These are phyloP conservation scores for Hirsutella rhossiliensis DNA, from an alignment of 2,329 filamentous ascomycete species.

Conservation along the genomic window DNA sequence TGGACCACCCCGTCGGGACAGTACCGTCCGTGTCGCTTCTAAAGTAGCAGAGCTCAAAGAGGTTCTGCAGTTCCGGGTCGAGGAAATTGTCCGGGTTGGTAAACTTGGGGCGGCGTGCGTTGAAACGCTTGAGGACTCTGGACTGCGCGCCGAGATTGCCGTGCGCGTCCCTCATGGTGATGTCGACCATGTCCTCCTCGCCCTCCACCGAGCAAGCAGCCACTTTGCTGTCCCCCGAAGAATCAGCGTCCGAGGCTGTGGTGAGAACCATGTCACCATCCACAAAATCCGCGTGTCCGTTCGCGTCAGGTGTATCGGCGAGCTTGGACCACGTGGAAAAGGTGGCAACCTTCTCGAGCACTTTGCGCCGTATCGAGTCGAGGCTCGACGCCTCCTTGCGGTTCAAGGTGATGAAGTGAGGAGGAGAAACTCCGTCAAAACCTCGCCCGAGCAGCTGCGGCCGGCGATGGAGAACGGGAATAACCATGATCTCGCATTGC, in stretches of 20 bases:
- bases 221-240: conserved; percentile 57
- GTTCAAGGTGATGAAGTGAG: conserved; percentile 64
- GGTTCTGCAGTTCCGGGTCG: conserved; percentile 47
- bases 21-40: conserved; percentile 36
- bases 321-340: conserved; percentile 63
- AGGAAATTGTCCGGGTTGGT: conserved; percentile 44
- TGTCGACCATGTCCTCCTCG: conserved; percentile 83
- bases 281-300: conserved; percentile 35
- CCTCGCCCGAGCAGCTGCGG: conserved; percentile 17
- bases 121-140: conserved; percentile 33
- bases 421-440: conserved; percentile 26
- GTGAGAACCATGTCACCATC: conserved; percentile 61
- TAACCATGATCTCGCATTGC: conserved; percentile 52
- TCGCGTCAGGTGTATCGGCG: conserved; percentile 30
- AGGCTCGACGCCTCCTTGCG: conserved; percentile 56
- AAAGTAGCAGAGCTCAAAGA: conserved; percentile 70
- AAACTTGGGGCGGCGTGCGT: conserved; percentile 38
- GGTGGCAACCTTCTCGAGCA: conserved; percentile 62
- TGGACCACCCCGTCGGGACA: conserved; percentile 60
- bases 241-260: conserved; percentile 50
- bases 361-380: conserved; percentile 66
- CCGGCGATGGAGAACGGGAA: conserved; percentile 57
- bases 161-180: conserved; percentile 67
- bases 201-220: conserved; percentile 71
- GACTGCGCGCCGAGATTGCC: conserved; percentile 18